phyloP scores from a whole-genome alignment of 2,329 filamentous ascomycete genomes.

The Colletotrichum agaves region DNA sequence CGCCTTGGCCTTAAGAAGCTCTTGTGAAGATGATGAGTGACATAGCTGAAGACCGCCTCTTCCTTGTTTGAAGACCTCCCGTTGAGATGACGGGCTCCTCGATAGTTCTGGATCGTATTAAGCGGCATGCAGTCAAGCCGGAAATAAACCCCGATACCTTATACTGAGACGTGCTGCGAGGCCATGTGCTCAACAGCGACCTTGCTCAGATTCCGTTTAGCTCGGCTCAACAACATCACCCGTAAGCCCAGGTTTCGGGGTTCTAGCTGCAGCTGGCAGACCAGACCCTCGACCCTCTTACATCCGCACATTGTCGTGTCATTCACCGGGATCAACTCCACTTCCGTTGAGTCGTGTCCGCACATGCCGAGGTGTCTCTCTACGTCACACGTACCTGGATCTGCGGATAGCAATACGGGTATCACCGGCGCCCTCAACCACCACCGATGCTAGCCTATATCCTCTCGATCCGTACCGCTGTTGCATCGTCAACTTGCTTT shows the following conservation, averaged over 20 bases:
- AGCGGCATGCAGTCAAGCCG: conserved; percentile 16
- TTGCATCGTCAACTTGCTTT: neutral
- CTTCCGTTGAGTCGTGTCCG: neutral
- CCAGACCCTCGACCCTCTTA: neutral
- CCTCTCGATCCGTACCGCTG: neutral
- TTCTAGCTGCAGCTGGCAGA: neutral
- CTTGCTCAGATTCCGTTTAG: conserved; percentile 13
- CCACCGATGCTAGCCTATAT: too few species aligned
- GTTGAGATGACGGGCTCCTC: neutral
- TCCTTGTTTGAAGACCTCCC: too few species aligned
- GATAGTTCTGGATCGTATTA: neutral
- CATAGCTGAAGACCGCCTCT: too few species aligned
- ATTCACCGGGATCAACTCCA: neutral
- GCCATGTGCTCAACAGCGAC: neutral
- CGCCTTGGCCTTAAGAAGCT: too few species aligned
- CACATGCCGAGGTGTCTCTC: neutral
- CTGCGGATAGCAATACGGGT: neutral
- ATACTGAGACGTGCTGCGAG: neutral
- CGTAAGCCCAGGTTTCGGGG: neutral
- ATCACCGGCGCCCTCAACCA: neutral
- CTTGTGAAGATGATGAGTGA: too few species aligned
- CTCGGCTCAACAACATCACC: neutral
- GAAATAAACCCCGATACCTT: conserved; percentile 9
- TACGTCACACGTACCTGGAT: neutral
- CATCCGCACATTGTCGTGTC: conserved; percentile 22